Conservation (phyloP, 768 basidiomycete species). For the Boletales sp. region DNA sequence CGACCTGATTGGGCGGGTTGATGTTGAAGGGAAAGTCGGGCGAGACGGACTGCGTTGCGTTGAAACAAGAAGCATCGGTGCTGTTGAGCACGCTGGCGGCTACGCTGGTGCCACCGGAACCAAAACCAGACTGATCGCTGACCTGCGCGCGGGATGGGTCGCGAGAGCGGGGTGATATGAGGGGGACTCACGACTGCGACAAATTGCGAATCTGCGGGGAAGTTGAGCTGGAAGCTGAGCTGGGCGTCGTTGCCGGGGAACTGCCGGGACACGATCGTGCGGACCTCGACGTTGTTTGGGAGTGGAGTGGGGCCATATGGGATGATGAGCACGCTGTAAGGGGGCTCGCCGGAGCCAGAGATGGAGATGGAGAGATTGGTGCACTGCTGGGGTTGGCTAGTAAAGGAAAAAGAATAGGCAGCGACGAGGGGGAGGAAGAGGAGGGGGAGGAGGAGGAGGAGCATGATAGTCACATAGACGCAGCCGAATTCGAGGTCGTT, state of each 20-base stretch:
- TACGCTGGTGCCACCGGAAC: constrained; percentile 71
- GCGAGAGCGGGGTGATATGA: not conserved
- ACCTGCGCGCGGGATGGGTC: constrained; percentile 35
- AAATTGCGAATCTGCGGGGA: constrained; percentile 66
- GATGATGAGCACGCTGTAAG: constrained; percentile 63
- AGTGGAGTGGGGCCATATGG: constrained; percentile 66
- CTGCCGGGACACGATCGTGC: constrained; percentile 52
- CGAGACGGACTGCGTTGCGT: constrained; percentile 42
- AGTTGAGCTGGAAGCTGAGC: constrained; percentile 56
- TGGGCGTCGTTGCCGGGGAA: constrained; percentile 43
- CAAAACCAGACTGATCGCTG: constrained; percentile 59
- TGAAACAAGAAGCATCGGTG: constrained; percentile 57
- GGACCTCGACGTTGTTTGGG: constrained; percentile 57
- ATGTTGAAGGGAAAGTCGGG: constrained; percentile 61
- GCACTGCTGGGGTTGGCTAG: constrained; percentile 59
- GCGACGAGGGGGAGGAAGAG: constrained; percentile 28
- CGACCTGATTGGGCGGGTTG: constrained; percentile 57
- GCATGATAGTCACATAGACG: too few relatives aligned
- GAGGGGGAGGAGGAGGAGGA: constrained; percentile 7
- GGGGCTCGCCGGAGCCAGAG: constrained; percentile 58
- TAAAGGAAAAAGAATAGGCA: constrained; percentile 43
- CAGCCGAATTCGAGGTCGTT: too few relatives aligned
- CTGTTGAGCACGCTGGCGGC: constrained; percentile 53
- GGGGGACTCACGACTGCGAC: constrained; percentile 63
- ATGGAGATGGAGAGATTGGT: constrained; percentile 56